These are phyloP conservation scores for Tolypocladium tundrense DNA, from an alignment of 2,329 filamentous ascomycete genomes.

Conservation along the genomic window DNA sequence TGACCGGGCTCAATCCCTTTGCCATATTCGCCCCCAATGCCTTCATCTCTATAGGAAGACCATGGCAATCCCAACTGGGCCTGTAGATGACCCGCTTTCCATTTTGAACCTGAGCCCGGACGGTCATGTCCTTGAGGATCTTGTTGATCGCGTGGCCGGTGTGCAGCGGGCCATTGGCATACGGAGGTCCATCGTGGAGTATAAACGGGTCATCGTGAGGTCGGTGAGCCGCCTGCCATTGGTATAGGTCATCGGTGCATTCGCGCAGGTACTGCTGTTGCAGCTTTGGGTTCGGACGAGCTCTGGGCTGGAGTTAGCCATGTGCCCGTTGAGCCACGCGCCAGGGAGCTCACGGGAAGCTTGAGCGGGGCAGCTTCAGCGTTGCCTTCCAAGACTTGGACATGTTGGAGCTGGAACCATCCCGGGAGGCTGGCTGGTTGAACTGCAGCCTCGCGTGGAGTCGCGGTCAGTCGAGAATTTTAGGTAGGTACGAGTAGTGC, in stretches of 20 bases:
- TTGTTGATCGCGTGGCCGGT: slow-evolving; percentile 95
- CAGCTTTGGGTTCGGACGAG: slow-evolving; percentile 38
- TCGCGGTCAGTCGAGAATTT: neutral
- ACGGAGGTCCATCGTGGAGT: slow-evolving; percentile 91
- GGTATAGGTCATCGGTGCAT: slow-evolving; percentile 82
- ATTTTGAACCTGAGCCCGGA: slow-evolving; percentile 68
- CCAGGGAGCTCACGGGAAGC: slow-evolving; percentile 49
- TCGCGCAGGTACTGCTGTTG: slow-evolving; percentile 54
- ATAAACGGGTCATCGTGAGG: slow-evolving; percentile 55
- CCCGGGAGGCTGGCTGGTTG: slow-evolving; percentile 8
- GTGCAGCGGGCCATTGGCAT: slow-evolving; percentile 87
- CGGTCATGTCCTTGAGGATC: slow-evolving; percentile 88
- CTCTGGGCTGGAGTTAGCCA: slow-evolving; percentile 23
- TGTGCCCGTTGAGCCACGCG: neutral
- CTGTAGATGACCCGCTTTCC: slow-evolving; percentile 65
- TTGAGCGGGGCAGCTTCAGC: slow-evolving; percentile 63
- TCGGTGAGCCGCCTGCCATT: slow-evolving; percentile 62
- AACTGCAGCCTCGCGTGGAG: slow-evolving; percentile 5
- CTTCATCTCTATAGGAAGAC: slow-evolving; percentile 93
- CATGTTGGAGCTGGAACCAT: slow-evolving; percentile 23
- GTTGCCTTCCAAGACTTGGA: slow-evolving; percentile 63
- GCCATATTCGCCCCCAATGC: slow-evolving; percentile 53
- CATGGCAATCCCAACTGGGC: slow-evolving; percentile 97
- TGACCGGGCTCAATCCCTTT: slow-evolving; percentile 38
- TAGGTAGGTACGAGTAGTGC: too few species aligned